Evolutionary conservation across 257 asterid genomes (phyloP).

Genomic region (Cynanchum wilfordii): DNA sequence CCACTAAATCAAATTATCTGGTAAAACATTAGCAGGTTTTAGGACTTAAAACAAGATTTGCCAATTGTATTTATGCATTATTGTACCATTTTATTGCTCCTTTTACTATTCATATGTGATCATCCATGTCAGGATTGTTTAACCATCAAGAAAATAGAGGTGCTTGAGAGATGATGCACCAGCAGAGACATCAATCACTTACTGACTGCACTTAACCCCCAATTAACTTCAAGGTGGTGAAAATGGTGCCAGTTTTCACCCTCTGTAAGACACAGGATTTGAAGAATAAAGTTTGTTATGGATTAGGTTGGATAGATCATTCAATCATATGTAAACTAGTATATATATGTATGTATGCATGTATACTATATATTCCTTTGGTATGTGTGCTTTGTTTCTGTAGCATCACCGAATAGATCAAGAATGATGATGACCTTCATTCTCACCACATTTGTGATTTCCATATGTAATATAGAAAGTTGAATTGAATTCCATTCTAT

Average conservation of each 20-base stretch:
- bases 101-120: neutral
- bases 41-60: neutral
- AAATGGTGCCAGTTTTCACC: conserved; percentile 30
- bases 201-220: conserved; percentile 10
- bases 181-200: neutral
- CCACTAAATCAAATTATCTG: neutral
- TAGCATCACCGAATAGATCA: neutral
- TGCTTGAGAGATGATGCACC: conserved; percentile 11
- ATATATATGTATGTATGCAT: neutral
- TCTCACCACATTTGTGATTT: neutral
- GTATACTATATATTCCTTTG: neutral
- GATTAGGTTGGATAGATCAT: conserved; percentile 21
- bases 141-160: conserved; percentile 4
- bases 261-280: conserved; percentile 10
- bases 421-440: neutral
- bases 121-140: conserved; percentile 14
- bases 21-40: neutral
- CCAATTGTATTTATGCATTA: neutral
- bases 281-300: conserved; percentile 18
- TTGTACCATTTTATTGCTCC: neutral
- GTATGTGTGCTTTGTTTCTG: neutral
- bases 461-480: neutral
- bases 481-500: neutral
- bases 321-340: conserved; percentile 21
- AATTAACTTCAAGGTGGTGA: conserved; percentile 28